Base-by-base conservation (phyloP, 345 rosid species). In the Geranium rotundifolium region DNA sequence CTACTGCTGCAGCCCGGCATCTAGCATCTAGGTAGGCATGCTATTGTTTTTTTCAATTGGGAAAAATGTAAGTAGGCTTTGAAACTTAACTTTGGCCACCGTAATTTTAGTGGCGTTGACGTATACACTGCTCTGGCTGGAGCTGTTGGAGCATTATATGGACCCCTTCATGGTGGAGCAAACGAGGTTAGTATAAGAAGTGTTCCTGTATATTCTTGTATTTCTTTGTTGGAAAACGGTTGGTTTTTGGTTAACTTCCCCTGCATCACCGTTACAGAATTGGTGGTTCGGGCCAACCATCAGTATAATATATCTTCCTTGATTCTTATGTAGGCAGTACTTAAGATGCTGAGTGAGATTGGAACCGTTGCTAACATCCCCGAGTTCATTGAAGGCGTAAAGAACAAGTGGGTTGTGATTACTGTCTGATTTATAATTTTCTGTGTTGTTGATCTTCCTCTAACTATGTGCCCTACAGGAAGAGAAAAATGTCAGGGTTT, bases 111-210 rank as follows among this genome's bases (percentile, higher is more conserved):
- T 76, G 90, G 97, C 70, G 97, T 92, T 71, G 90, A 92, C 77
- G 96, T 90, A 49, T 92, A 80, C 76, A 84, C 95, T 63, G 88
- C 96, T 63, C 85, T 93, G 72, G 80, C 96, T 71, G 96, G 99
- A 76, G 96, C 97, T 67, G 96, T 88, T 70, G 96, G 96, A 64
- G 99, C 99, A 59, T 73, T 93, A 46, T 93, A 90, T 72, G 97
- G 99, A 64, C 97, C 97, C 63, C 97, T 93, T 75, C 99, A 93
- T 67, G 99, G 99, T 49, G 99, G 97, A 50, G 99, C 99, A 50
- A 90, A 93, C 71, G 99, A 93, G 96, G 99, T 82, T 67, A 52
- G 60, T 58, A 58, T 46, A 72, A 29, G 58, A 46, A 46, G 52
- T 46, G 52, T 46, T 46, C 15, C 14, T 46, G 52, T 46, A 9